Base-by-base conservation (phyloP, 176 grass and related monocot species). In the Zoysia japonica region DNA sequence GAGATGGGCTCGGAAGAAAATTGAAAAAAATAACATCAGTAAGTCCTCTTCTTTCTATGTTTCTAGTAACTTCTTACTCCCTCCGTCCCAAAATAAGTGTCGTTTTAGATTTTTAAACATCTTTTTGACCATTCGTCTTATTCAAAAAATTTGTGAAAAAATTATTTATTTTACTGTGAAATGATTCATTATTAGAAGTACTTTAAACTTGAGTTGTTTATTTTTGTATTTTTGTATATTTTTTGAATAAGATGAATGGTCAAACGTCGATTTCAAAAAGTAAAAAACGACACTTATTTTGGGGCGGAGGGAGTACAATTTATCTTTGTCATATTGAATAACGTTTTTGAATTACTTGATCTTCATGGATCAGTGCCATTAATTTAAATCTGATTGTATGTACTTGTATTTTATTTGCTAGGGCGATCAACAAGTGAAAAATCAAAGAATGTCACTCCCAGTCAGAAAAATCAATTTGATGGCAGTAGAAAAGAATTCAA, bases 401-500 rank as follows among this genome's bases (percentile, higher is more conserved):
- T 89, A 63, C 14, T 76, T 57, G 47, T 62, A 75, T 81, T 49
- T 80, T 69, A 69, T 86, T 41, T 88, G 61, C 85, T 68, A 98
- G 95, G 92, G 81, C 87, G 83, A 61, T 86, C 86, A 48, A 72
- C 85, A 62, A 86, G 78, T 74, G 92, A 81, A 64, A 98, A 94
- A 84, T 86, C 92, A 75, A 93, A 62, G 86, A 81, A 61, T 44
- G 50, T 70, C 53, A 61, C 61, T 39, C 72, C 88, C 46, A 90
- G 71, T 73, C 86, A 94, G 84, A 98, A 91, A 53, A 89, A 91
- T 93, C 79, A 82, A 79, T 94, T 98, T 83, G 92, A 98, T 85
- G 90, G 92, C 35, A 87, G 90, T 80, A 93, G 96, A 88, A 98
- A 91, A 90, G 96, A 94, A 80, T 94, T 94, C 62, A 94, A 98